Base-by-base conservation (phyloP, 2,329 filamentous ascomycete genomes). In the Ophiosphaerella narmari region DNA sequence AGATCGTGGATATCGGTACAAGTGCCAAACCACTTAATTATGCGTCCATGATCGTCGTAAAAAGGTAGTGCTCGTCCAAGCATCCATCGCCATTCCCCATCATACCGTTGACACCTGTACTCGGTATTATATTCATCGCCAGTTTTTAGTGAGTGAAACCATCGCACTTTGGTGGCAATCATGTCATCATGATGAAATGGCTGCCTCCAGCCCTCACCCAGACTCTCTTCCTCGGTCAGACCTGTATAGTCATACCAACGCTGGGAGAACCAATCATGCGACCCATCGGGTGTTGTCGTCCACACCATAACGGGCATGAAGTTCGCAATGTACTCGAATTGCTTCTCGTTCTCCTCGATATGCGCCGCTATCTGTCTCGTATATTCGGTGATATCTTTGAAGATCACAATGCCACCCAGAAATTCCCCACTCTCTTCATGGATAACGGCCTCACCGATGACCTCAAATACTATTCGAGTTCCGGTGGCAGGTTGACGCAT, bases 181-280 rank as follows among this genome's bases (percentile, higher is more conserved):
- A 88, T 77, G 56, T 92, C 89, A 24, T 91, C 88, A 0, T 83
- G 82, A 60, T 91, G 88, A 56, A 91, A 88, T 0, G 84, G 80
- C 3, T 78, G 73, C 60, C 78, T 75, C 86, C 87, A 90, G 2
- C 81, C 81, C 26, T 77, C 64, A 0, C 87, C 88, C 2, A 87
- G 59, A 23, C 84, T 88, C 8, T 86, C 76, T 38, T 87, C 82
- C 8, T 79, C 77, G 0, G 79, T 80, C 21, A 91, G 72, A 0
- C 89, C 69, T 9, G 89, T 92, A 61, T 89, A 92, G n/a, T 84
- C 81, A 63, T 89, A 90, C 87, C 89, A 93, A n/a, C 86, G 78
- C 39, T 84, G 82, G 50, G 88, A 89, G 70, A 87, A 92, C 73
- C 90, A 92, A 61, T 92, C 88, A 58, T 84, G 80, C 23, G 76